These are phyloP conservation scores for Thelonectria discophora DNA, from an alignment of 2,329 filamentous ascomycete species.

Conservation along the genomic window DNA sequence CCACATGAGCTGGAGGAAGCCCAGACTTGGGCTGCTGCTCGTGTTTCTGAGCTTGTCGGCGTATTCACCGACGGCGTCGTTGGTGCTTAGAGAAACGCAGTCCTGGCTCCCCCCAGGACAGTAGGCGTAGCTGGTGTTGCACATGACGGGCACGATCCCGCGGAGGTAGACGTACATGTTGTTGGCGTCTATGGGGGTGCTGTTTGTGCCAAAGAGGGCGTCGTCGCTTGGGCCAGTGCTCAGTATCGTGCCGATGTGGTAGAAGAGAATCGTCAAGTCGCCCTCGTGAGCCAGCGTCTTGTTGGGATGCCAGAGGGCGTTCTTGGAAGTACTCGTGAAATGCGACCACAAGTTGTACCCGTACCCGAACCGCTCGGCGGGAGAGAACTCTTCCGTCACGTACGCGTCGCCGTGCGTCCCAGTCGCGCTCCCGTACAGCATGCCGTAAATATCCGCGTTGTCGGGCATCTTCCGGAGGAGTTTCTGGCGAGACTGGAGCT, in stretches of 20 bases:
- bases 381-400: slow-evolving; percentile 2
- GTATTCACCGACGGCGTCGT: background rate
- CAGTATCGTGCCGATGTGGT: slow-evolving; percentile 5
- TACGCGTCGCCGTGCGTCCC: background rate
- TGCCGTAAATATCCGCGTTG: background rate
- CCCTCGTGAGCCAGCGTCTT: slow-evolving; percentile 3
- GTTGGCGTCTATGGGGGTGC: background rate
- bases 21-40: background rate
- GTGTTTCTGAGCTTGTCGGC: background rate
- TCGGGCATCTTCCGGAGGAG: background rate
- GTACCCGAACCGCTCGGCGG: slow-evolving; percentile 2
- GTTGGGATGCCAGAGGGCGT: background rate
- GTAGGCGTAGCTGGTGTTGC: slow-evolving; percentile 8
- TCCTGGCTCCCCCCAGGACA: background rate
- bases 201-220: background rate
- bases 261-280: slow-evolving; percentile 7
- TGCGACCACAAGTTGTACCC: slow-evolving; percentile 2
- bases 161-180: background rate
- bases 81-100: background rate
- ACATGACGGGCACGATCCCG: slow-evolving; percentile 5
- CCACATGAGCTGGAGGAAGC: background rate
- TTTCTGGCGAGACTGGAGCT: background rate
- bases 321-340: background rate
- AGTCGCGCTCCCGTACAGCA: background rate
- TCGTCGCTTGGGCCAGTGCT: background rate